phyloP scores from a whole-genome alignment of 345 rosid species.

The Adansonia digitata region DNA sequence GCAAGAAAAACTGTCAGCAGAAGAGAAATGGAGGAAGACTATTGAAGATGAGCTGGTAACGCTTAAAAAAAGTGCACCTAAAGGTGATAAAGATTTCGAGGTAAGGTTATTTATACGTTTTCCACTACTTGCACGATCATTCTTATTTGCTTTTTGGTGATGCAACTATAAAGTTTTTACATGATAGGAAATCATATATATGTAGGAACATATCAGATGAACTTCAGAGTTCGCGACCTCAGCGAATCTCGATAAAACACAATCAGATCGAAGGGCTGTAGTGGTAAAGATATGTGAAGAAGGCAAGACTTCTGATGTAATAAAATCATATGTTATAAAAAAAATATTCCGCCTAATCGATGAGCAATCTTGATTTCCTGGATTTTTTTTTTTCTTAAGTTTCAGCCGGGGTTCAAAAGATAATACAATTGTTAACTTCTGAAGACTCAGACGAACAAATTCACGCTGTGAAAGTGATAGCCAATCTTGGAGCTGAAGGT shows the following conservation, averaged over 20 bases:
- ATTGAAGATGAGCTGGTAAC: constrained; percentile 58
- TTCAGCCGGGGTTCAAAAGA: constrained; percentile 83
- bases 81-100: constrained; percentile 48
- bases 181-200: constrained; percentile 44
- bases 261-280: constrained; percentile 72
- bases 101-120: constrained; percentile 23
- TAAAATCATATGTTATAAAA: too few relatives aligned
- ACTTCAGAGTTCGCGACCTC: constrained; percentile 35
- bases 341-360: background rate
- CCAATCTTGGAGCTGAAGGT: constrained; percentile 99
- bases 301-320: constrained; percentile 41
- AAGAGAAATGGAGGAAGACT: constrained; percentile 67
- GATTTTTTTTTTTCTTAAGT: background rate
- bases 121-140: background rate
- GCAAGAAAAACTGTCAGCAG: constrained; percentile 53
- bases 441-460: constrained; percentile 82
- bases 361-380: background rate
- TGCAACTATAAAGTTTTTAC: constrained; percentile 17
- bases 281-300: constrained; percentile 92
- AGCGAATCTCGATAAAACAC: constrained; percentile 39
- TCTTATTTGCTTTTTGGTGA: constrained; percentile 10
- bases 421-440: constrained; percentile 66
- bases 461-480: constrained; percentile 90
- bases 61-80: constrained; percentile 48
- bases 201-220: constrained; percentile 50